Evolutionary conservation across 208 protist species (phyloP).

Genomic region (Leptomonas pyrrhocoris): DNA sequence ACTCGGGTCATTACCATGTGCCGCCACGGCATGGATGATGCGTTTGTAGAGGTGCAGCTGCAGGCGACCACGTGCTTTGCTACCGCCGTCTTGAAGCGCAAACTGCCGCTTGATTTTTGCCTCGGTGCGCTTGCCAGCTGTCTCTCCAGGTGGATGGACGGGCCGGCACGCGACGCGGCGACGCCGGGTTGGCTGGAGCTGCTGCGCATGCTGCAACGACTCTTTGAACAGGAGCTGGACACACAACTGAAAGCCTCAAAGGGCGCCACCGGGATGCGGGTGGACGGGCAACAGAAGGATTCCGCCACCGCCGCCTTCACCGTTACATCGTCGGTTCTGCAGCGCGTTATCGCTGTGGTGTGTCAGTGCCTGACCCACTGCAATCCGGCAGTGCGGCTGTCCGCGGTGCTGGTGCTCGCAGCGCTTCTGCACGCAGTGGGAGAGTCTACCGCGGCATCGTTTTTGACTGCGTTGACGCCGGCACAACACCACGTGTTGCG

Average conservation of each 20-base stretch:
- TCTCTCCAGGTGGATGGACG: constrained; percentile 55
- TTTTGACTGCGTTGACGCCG: constrained; percentile 45
- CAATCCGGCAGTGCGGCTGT: constrained; percentile 46
- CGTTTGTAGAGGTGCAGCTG: constrained; percentile 74
- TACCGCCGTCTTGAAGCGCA: constrained; percentile 14
- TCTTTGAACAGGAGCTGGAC: constrained; percentile 34
- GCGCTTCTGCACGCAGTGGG: constrained; percentile 37
- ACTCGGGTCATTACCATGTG: constrained; percentile 43
- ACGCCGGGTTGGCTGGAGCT: constrained; percentile 63
- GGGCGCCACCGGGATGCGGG: background rate
- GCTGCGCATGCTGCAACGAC: constrained; percentile 48
- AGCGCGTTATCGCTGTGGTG: constrained; percentile 41
- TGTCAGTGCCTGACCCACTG: constrained; percentile 42
- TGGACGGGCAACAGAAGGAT: background rate
- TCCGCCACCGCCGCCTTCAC: background rate
- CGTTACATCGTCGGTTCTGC: constrained; percentile 42
- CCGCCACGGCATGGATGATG: constrained; percentile 72
- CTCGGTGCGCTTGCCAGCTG: constrained; percentile 49
- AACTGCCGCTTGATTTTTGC: constrained; percentile 39
- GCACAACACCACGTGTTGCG: constrained; percentile 61
- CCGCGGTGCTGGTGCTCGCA: constrained; percentile 26
- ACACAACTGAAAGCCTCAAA: background rate
- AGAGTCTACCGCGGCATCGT: constrained; percentile 34
- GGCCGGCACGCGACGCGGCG: constrained; percentile 24
- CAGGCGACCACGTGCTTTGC: constrained; percentile 47